Base-by-base conservation (phyloP, 78 protist genomes). In the Polysphondylium violaceum region DNA sequence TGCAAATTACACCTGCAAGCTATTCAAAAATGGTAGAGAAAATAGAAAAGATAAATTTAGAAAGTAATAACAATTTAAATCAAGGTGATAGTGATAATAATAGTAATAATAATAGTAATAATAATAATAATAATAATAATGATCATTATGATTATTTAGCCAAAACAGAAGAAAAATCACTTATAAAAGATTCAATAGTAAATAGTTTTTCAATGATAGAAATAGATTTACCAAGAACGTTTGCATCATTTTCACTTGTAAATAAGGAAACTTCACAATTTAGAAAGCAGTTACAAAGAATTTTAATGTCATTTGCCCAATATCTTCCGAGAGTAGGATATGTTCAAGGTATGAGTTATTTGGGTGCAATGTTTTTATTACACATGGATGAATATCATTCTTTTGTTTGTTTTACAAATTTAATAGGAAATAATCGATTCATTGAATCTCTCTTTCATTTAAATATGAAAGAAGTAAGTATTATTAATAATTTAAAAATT, bases 291-390 rank as follows among this genome's bases (percentile, higher is more conserved):
- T 35, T 75, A 23, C 67, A 75, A 38, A 55, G 85, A n/a, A 40
- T 75, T 27, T 41, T 75, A 38, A 53, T n/a, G 21, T 25, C 94
- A 27, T 85, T 60, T 53, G 95, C 67, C 33, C 47, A 27, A 53
- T 86, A 58, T 53, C 3, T 91, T 2, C 94, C 92, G 51, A 88
- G 86, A 1, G 8, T 94, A 2, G 96, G 95, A 1, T 95, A 95
- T 59, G 95, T 95, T 6, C 96, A 95, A 17, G 96, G 96, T 0
- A 95, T 95, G 96, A 59, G 74, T 12, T 90, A 69, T 71, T 73
- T 90, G 16, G 94, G 78, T 47, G 78, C 78, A 3, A 76, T 76
- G 74, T 58, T 90, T 29, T 74, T 79, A 16, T 53, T 77, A 14
- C 59, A 76, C 67, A 76, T 90, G 88, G 88, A 90, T 44, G 85